A percentile compares a stretch with the other conserved stretches of the same genome.
phyloP scores from a whole-genome alignment of 805 yeast species.

The Nakazawaea ernobii region DNA sequence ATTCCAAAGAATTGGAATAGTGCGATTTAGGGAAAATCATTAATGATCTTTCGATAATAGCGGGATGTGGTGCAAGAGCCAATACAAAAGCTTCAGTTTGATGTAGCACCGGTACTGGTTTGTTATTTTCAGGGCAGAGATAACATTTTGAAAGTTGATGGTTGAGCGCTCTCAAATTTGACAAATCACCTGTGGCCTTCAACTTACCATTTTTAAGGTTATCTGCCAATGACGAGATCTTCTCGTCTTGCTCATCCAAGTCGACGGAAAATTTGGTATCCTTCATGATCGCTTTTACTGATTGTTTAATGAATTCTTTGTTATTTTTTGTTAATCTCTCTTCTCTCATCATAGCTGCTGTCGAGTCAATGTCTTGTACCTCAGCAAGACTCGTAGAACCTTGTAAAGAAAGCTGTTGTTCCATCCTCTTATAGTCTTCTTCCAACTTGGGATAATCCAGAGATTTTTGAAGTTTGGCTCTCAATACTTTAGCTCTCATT shows the following conservation, averaged over 20 bases:
- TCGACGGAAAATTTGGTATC: constrained; percentile 33
- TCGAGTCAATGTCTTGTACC: background rate
- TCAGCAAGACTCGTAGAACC: background rate
- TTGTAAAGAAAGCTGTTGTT: constrained; percentile 2
- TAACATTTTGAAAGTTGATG: constrained; percentile 29
- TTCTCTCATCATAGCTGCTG: constrained; percentile 25
- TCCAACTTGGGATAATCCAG: constrained; percentile 21
- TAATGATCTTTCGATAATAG: constrained; percentile 25
- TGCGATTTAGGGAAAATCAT: constrained; percentile 39
- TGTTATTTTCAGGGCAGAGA: constrained; percentile 28
- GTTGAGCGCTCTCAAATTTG: constrained; percentile 21
- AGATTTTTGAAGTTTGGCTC: constrained; percentile 25
- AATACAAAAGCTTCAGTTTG: constrained; percentile 30
- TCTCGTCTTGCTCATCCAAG: constrained; percentile 37
- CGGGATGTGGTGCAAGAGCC: constrained; percentile 35
- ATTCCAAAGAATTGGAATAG: constrained; percentile 29
- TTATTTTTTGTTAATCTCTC: constrained; percentile 22
- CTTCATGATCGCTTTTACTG: constrained; percentile 29
- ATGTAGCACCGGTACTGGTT: constrained; percentile 23
- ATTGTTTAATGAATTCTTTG: constrained; percentile 16
- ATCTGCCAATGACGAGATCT: constrained; percentile 30
- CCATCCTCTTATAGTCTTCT: constrained; percentile 16
- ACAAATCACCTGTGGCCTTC: constrained; percentile 23
- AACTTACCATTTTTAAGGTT: constrained; percentile 23
- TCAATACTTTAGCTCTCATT: constrained; percentile 26